Evolutionary conservation across 116 monocot species (phyloP), one percentile per base, ranked within the genome.

Genomic region (Cymodocea nodosa): DNA sequence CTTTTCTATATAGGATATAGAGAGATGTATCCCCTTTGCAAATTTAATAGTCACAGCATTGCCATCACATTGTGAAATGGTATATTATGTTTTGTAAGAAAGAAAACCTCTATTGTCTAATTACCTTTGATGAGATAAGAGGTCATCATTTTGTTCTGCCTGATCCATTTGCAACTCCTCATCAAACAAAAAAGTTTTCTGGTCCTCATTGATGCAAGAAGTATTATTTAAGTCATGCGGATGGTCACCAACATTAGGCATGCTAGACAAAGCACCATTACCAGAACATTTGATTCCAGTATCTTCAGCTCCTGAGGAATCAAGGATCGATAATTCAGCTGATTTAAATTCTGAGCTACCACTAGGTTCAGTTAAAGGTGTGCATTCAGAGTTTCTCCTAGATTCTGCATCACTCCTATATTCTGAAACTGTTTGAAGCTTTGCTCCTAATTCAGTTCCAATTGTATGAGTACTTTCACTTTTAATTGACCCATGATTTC

Each of bases 171-270:
- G 90, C 58, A 95, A 62, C 65, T 90, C 90, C 72, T 95, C 95
- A 55, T 95, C 95, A 77, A 95, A 87, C 77, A 90, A 77, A 71
- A 95, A 95, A 35, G 94, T 95, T 57, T 71, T 87, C 61, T 82
- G 79, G 23, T 89, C 94, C 17, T 63, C 73, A 23, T 74, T 34
- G 52, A 68, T 78, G 61, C 50, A 30, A 67, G 79, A 58, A 57
- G 69, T 73, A 10, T 73, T 67, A 60, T 64, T 35, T 24, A 73
- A 73, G 60, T 35, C 77, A 75, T 60, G 69, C 58, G 69, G 70
- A 11, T 65, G 69, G 63, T 48, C 58, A 59, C 50, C 69, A 15
- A 62, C 22, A 59, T 59, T 71, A 52, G 19, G 35, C 39, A 40
- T 36, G 12, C 1, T 7, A 44, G 44, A 12, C 44, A 10, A 8